Evolutionary conservation across 2,329 filamentous ascomycete species (phyloP).

Genomic region (Colletotrichum navitas): DNA sequence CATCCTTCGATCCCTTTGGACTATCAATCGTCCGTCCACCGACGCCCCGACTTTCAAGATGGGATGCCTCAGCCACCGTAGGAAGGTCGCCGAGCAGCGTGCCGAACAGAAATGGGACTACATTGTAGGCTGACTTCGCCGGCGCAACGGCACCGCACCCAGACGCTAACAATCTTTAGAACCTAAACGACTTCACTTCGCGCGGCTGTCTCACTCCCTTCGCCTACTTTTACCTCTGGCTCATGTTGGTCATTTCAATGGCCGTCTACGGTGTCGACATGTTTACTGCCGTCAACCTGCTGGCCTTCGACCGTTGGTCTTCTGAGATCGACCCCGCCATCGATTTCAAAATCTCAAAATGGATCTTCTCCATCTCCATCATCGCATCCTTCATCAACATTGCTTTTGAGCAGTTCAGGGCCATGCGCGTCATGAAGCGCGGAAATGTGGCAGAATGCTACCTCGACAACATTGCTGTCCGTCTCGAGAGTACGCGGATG

Average conservation of each 20-base stretch:
- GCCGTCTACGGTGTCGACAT: constrained; percentile 92
- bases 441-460: constrained; percentile 93
- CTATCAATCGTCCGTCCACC: constrained; percentile 5
- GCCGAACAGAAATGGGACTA: constrained; percentile 96
- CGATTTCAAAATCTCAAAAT: constrained; percentile 83
- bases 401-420: constrained; percentile 82
- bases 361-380: constrained; percentile 95
- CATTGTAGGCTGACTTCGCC: constrained; percentile 71
- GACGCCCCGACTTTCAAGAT: constrained; percentile 58
- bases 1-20: constrained; percentile 29
- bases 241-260: constrained; percentile 81
- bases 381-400: constrained; percentile 89
- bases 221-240: constrained; percentile 87
- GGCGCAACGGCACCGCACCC: not conserved
- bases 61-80: constrained; percentile 73
- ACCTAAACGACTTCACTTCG: constrained; percentile 82
- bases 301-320: constrained; percentile 91
- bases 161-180: constrained; percentile 48
- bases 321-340: constrained; percentile 85
- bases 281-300: constrained; percentile 91
- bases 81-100: constrained; percentile 73
- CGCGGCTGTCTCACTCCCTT: constrained; percentile 81
- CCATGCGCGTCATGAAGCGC: constrained; percentile 83
- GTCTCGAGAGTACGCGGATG: constrained; percentile 84
- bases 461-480: constrained; percentile 86